Evolutionary conservation across 257 asterid genomes (phyloP), one percentile per base, ranked within the genome.

Genomic region (Solanum virginianum): DNA sequence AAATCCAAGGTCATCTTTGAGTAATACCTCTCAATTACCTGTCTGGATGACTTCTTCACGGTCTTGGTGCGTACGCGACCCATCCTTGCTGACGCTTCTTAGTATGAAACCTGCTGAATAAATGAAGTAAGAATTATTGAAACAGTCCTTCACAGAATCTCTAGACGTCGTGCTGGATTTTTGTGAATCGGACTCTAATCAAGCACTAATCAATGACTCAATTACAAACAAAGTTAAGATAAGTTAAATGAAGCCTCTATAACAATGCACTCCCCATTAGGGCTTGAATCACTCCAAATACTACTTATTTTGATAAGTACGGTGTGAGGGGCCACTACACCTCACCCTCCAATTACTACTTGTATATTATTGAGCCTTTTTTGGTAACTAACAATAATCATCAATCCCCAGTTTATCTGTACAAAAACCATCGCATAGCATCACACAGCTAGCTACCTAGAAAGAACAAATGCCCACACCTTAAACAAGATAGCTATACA

Each of bases 41-140:
- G 92, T 36, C 94, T 84, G 6, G 94, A 91, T 22, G 92, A 87
- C 86, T 90, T 91, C 92, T 90, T 89, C 84, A 91, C 90, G 0
- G 92, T 91, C 86, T 91, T 91, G 56, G 92, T 91, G 2, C 93
- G 87, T 1, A 91, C 91, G 24, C 91, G 94, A 51, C 94, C 94
- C 94, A 91, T 91, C 83, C 85, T 83, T 15, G 51, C 75, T 17
- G 65, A 29, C 10, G 16, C 83, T 79, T 26, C 83, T 6, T 79
- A 10, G 18, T 29, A 10, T 6, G 29, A 79, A 29, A 36, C 83
- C 83, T 79, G 83, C 10, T 16, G 6, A 26, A 53, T 26, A 26
- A 26, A 16, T 8, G 8, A 53, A 79, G 26, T 10, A 79, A 16
- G 63, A 79, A 53, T 17, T 29, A 29, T 65, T 53, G 60, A 24